Conservation (phyloP, 768 basidiomycete genomes). For the Boletus speciosus region DNA sequence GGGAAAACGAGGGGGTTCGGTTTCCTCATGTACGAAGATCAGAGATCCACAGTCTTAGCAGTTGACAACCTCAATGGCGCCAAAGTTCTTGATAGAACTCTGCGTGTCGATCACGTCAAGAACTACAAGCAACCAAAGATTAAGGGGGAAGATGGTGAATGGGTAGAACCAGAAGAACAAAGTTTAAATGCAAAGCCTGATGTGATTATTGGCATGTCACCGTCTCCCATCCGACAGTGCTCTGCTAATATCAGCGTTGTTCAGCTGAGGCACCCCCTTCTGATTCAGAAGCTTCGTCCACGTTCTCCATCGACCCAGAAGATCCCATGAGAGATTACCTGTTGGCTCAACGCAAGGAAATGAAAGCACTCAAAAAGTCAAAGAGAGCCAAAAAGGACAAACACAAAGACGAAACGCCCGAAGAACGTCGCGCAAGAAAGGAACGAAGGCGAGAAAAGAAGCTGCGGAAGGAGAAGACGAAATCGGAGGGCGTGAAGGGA, state of each 20-base stretch:
- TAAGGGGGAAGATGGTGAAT: conserved; percentile 81
- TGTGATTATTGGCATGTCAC: conserved; percentile 54
- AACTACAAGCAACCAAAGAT: conserved; percentile 85
- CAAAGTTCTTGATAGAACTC: conserved; percentile 75
- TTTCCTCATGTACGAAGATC: conserved; percentile 99
- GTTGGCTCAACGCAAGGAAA: conserved; percentile 67
- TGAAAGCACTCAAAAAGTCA: conserved; percentile 63
- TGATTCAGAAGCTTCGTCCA: conserved; percentile 63
- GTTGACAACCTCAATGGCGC: conserved; percentile 99
- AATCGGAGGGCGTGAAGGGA: conserved; percentile 60
- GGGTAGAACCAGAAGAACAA: conserved; percentile 80
- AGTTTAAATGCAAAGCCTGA: conserved; percentile 85
- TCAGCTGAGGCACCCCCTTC: conserved; percentile 53
- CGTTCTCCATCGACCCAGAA: conserved; percentile 81
- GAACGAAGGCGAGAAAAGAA: conserved; percentile 72
- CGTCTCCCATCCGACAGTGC: neutral
- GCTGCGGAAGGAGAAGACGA: conserved; percentile 44
- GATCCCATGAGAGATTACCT: conserved; percentile 98
- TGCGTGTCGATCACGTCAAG: conserved; percentile 91
- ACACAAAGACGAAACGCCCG: conserved; percentile 73
- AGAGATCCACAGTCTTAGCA: conserved; percentile 90
- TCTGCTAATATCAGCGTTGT: conserved; percentile 9
- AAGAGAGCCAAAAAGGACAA: conserved; percentile 57
- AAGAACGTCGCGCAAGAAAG: conserved; percentile 73
- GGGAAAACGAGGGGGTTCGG: conserved; percentile 90